Base-by-base conservation (phyloP, 768 basidiomycete genomes). In the Serendipita vermifera region DNA sequence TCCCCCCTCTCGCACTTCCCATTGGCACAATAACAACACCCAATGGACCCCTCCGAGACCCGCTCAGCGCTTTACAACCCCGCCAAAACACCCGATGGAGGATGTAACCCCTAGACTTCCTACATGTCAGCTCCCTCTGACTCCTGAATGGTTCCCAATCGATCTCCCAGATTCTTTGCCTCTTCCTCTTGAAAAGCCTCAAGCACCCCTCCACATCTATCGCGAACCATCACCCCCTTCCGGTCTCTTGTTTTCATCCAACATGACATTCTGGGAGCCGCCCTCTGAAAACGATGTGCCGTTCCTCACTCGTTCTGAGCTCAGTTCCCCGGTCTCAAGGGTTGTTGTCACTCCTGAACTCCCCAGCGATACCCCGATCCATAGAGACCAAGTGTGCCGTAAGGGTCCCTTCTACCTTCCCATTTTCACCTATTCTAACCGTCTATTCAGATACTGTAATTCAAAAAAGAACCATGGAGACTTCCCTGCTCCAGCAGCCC, bases 201-300 rank as follows among this genome's bases (percentile, higher is more conserved):
- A 29, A 22, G 24, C 22, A 51, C 9, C 29, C n/a, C 32, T 29
- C 11, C 26, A 51, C n/a, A 0, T 31, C 17, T 51, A 31, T 51
- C 46, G 46, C 46, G 46, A 51, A 31, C 46, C 46, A n/a, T 24
- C 46, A 27, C 46, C 46, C n/a, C 26, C 41, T 11, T 51, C 46
- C 32, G 46, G 32, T 1, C n/a, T 31, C 7, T 15, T 27, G 5
- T 51, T 51, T 51, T 20, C 22, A 7, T 31, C 20, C n/a, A 51
- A 31, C 29, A 24, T 51, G 17, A 29, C 32, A 9, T 31, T 27
- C 7, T 22, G 22, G 46, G 46, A 51, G 5, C 46, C 26, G 7
- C 32, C 32, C 27, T 24, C 26, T n/a, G 46, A 51, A 20, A 22
- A 31, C 29, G 46, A 51, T 15, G 32, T 15, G n/a, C 46, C 46